Base-by-base conservation (phyloP, 208 protist species). In the Acanthamoeba culbertsoni region DNA sequence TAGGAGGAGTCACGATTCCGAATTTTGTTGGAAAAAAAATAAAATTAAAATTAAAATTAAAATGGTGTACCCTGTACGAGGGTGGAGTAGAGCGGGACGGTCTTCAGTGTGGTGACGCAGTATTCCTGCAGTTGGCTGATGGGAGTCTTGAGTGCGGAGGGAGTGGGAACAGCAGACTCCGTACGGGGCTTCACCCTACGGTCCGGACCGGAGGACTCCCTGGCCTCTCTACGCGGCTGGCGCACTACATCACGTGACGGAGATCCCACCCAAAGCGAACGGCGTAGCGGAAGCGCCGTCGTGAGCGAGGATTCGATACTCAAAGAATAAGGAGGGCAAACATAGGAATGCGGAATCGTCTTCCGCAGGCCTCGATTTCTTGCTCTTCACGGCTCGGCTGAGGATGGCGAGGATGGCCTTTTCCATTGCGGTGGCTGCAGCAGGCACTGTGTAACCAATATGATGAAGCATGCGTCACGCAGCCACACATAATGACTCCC, bases 101-200 rank as follows among this genome's bases (percentile, higher is more conserved):
- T 75, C 40, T 92, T 68, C 12, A 92, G 86, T 6, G 51, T 37
- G 45, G 0, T 45, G 86, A 75, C 0, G 42, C 86, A 92, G 86
- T 92, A 92, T n/a, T 92, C 86, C 33, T 92, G 86, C 16, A 92
- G 40, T 12, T 48, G 33, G 18, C 28, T 75, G 37, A 92, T 53
- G 0, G 86, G 57, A 8, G 86, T 92, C 59, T 92, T 92, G 6
- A 18, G n/a, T 23, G 57, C 59, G 0, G 57, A n/a, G 3, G 86
- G 2, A n/a, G n/a, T n/a, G n/a, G n/a, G n/a, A n/a, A n/a, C n/a
- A n/a, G n/a, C n/a, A n/a, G n/a, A n/a, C n/a, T n/a, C n/a, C n/a
- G n/a, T n/a, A n/a, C n/a, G n/a, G n/a, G n/a, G n/a, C n/a, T n/a
- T n/a, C n/a, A n/a, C n/a, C n/a, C n/a, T n/a, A n/a, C n/a, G n/a